Percentiles rank a stretch among this genome's conserved stretches.
Evolutionary conservation across 495 filamentous ascomycete genomes (phyloP).

Genomic region (Penicillium cinerascens): DNA sequence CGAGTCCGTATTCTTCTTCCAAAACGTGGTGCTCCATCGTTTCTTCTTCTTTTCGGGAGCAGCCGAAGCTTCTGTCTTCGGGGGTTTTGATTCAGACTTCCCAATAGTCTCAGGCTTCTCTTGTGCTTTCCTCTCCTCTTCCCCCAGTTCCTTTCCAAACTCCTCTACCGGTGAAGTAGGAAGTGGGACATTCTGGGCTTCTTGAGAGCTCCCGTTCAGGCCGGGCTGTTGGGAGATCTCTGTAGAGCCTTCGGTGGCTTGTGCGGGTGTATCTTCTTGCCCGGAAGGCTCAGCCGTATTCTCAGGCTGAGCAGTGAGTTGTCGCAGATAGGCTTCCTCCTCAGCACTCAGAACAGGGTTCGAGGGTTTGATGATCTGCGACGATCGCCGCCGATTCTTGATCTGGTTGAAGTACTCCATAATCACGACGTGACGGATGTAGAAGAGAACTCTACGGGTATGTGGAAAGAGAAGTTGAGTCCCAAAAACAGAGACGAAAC

Average conservation of each 20-base stretch:
- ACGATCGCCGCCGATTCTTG: constrained; percentile 29
- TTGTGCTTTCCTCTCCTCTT: constrained; percentile 28
- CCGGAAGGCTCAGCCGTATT: constrained; percentile 3
- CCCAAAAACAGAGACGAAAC: constrained; percentile 5
- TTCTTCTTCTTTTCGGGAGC: constrained; percentile 37
- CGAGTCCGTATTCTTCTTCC: constrained; percentile 37
- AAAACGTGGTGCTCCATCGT: constrained; percentile 43
- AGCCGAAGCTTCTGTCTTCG: constrained; percentile 2
- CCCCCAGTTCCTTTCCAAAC: constrained; percentile 34
- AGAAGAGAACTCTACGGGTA: neutral
- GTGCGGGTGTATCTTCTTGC: constrained; percentile 1
- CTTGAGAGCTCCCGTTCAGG: constrained; percentile 11
- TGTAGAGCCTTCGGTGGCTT: neutral
- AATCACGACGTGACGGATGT: neutral
- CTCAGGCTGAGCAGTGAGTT: constrained; percentile 38
- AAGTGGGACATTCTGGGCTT: constrained; percentile 33
- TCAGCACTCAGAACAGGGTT: constrained; percentile 50
- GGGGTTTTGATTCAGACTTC: constrained; percentile 19
- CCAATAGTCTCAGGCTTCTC: constrained; percentile 16
- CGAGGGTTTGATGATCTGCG: constrained; percentile 29
- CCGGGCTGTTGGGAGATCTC: constrained; percentile 4
- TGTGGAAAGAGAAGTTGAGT: neutral
- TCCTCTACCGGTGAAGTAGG: constrained; percentile 40
- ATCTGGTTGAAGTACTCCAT: constrained; percentile 45
- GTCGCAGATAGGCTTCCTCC: constrained; percentile 54